These are phyloP conservation scores for Scortechinia acanthostroma DNA, from an alignment of 2,329 filamentous ascomycete species.

Conservation along the genomic window DNA sequence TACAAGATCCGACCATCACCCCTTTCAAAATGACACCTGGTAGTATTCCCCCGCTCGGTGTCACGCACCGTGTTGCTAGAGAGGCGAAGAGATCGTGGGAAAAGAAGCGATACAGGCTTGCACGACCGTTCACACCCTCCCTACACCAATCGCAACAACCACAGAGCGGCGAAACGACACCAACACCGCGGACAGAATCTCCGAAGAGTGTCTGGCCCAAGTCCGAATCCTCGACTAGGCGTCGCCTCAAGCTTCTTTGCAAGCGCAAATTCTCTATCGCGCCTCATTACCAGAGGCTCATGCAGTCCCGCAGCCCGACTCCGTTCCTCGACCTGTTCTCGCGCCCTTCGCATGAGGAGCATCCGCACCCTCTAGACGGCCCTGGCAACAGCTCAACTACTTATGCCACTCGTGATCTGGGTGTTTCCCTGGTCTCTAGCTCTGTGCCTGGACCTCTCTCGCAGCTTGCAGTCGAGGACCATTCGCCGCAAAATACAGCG, in stretches of 20 bases:
- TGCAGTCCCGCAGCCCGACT: conserved; percentile 52
- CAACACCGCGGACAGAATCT: conserved; percentile 12
- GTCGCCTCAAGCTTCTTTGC: conserved; percentile 48
- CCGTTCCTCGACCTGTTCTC: conserved; percentile 35
- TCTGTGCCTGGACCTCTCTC: conserved; percentile 24
- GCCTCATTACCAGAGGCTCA: conserved; percentile 55
- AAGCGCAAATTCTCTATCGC: conserved; percentile 53
- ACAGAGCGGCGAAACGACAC: background rate
- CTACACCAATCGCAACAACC: background rate
- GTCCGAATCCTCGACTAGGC: conserved; percentile 47
- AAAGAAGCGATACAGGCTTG: conserved; percentile 24
- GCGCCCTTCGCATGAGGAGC: conserved; percentile 3
- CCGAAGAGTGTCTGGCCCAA: conserved; percentile 40
- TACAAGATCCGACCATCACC: conserved; percentile 59
- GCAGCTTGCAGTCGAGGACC: background rate
- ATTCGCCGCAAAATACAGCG: too few relatives aligned
- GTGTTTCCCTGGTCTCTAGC: conserved; percentile 29
- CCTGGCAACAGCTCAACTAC: conserved; percentile 11
- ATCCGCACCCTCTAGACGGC: conserved; percentile 13
- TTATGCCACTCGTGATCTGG: conserved; percentile 31
- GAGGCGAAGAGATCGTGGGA: conserved; percentile 55
- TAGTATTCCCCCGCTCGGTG: conserved; percentile 53
- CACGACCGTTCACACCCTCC: conserved; percentile 5
- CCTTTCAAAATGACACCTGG: conserved; percentile 63
- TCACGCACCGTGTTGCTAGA: conserved; percentile 54